A percentile compares a stretch with the other conserved stretches of the same genome.
These are phyloP conservation scores for Puccinia horiana DNA, from an alignment of 1,284 basidiomycete genomes.

Conservation along the genomic window DNA sequence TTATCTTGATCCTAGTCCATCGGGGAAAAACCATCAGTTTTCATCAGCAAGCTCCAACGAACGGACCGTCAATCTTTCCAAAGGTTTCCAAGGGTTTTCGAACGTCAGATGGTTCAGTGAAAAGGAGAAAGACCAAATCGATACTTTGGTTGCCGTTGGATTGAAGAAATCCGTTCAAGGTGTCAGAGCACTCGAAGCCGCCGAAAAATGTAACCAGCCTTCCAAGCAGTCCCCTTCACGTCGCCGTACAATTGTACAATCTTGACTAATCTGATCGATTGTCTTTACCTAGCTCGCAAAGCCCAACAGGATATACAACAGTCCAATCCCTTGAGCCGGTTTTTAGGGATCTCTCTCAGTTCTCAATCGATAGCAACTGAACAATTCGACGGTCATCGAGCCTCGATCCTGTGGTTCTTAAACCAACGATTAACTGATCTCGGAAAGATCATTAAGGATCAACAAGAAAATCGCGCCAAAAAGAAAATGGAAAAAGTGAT, in stretches of 20 bases:
- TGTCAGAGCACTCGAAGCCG: slow-evolving; percentile 77
- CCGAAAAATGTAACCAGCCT: slow-evolving; percentile 73
- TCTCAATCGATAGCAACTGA: slow-evolving; percentile 70
- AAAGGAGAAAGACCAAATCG: slow-evolving; percentile 84
- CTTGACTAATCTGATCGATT: slow-evolving; percentile 50
- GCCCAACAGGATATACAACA: slow-evolving; percentile 63
- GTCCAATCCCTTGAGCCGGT: slow-evolving; percentile 31
- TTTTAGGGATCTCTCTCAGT: slow-evolving; percentile 66
- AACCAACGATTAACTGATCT: slow-evolving; percentile 73
- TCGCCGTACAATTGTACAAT: slow-evolving; percentile 51
- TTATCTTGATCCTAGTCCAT: slow-evolving; percentile 38
- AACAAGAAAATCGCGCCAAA: slow-evolving; percentile 83
- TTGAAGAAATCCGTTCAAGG: slow-evolving; percentile 77
- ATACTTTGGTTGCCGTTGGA: slow-evolving; percentile 79
- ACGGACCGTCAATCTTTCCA: slow-evolving; percentile 52
- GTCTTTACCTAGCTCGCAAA: slow-evolving; percentile 63
- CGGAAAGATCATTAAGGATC: slow-evolving; percentile 74
- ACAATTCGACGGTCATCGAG: slow-evolving; percentile 76
- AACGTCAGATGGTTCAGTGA: slow-evolving; percentile 74
- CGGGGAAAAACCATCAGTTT: background rate
- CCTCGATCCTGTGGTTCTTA: slow-evolving; percentile 81
- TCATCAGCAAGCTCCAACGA: slow-evolving; percentile 1
- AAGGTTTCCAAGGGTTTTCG: slow-evolving; percentile 63
- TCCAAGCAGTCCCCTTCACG: slow-evolving; percentile 45
- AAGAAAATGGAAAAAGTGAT: slow-evolving; percentile 75